Evolutionary conservation across 139 green algal genomes (phyloP).

Genomic region (Closterium sp.): DNA sequence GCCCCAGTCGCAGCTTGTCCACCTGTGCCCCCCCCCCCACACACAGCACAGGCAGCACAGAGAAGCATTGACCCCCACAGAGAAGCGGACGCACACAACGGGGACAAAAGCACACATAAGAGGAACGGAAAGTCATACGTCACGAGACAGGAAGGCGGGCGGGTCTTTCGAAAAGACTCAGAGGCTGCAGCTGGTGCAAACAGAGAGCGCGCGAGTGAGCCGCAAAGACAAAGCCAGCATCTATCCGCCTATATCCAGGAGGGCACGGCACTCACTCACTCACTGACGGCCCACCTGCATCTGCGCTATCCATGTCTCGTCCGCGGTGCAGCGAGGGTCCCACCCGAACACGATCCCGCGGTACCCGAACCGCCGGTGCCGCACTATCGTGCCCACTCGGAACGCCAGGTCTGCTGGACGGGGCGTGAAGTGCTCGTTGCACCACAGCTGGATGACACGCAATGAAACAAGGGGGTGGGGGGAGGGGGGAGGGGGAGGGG

Average conservation of each 20-base stretch:
- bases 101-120: not conserved
- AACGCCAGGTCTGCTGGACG: conserved; percentile 18
- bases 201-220: not conserved
- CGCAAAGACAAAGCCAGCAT: too few species aligned
- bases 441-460: not conserved
- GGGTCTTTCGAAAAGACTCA: too few species aligned
- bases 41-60: not conserved
- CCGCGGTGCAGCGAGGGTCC: conserved; percentile 57
- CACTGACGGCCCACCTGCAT: too few species aligned
- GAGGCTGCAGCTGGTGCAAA: not conserved
- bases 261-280: too few species aligned
- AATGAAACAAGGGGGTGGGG: too few species aligned
- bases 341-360: conserved; percentile 66
- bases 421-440: not conserved
- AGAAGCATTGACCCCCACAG: not conserved
- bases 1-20: not conserved
- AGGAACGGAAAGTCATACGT: not conserved
- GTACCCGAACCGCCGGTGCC: conserved; percentile 60
- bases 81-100: not conserved
- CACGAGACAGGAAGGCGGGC: too few species aligned
- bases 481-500: too few species aligned
- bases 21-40: not conserved
- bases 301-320: conserved; percentile 60
- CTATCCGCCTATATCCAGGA: too few species aligned
- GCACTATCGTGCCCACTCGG: conserved; percentile 51